Base-by-base conservation (phyloP, 495 filamentous ascomycete genomes). In the Pyronema omphalodes region DNA sequence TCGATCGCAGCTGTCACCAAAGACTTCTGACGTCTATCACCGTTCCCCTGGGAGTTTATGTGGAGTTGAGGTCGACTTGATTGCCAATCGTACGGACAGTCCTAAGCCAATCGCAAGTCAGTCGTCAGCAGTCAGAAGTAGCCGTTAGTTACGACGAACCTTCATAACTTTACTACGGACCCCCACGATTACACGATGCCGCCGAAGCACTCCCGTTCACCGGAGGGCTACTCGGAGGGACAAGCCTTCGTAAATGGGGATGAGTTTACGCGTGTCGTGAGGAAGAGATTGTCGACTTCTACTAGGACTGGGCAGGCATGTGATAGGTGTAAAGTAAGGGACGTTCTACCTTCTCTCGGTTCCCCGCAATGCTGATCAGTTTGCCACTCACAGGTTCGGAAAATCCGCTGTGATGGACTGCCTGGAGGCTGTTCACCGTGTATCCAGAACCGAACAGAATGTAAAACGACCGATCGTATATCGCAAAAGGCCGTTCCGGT, bases 281-380 rank as follows among this genome's bases (percentile, higher is more conserved):
- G 76, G 70, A 79, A 74, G 67, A 76, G 76, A 61, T 67, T 80
- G 48, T 72, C 73, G 55, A 74, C 73, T 15, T 80, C 79, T 49
- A 79, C 75, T 15, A 74, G 86, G 14, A 91, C 84, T 0, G 83
- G 84, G 3, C 86, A 91, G 66, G 88, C 88, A 4, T 94, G 88
- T 73, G 88, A 94, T 63, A 75, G 88, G 48, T 94, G 88, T 73
- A 87, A 87, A 74, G 86, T 88, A 70, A 55, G 74, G 67, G 33
- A 56, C 54, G 52, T 46, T 52, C 47, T 29, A 51, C 23, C 23
- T 46, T 37, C 9, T 44, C 53, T 43, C 39, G 33, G 18, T 18
- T 48, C 11, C 9, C 19, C 19, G 19, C 9, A 34, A 37, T 35
- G 18, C 34, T 52, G 35, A 9, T 41, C 11, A 55, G 3, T 29